phyloP scores from a whole-genome alignment of 208 protist genomes.

The Leptomonas pyrrhocoris region DNA sequence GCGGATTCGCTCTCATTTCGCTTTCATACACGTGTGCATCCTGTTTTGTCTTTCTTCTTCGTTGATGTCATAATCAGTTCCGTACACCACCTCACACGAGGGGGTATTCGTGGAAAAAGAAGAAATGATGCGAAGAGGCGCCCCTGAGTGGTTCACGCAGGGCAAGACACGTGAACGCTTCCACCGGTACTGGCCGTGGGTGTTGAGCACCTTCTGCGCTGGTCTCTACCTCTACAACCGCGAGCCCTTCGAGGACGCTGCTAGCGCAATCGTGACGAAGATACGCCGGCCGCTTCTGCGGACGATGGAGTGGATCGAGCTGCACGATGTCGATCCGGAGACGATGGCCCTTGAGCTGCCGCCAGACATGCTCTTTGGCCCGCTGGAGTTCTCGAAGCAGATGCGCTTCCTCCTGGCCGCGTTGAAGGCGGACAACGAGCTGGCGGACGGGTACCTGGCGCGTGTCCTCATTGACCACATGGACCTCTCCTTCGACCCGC shows the following conservation, averaged over 20 bases:
- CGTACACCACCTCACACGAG: too few species aligned
- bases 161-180: slow-evolving; percentile 80
- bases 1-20: too few species aligned
- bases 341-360: slow-evolving; percentile 89
- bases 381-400: slow-evolving; percentile 84
- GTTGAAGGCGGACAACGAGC: slow-evolving; percentile 86
- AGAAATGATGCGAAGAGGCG: slow-evolving; percentile 73
- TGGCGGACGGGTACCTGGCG: slow-evolving; percentile 88
- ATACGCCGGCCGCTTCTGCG: slow-evolving; percentile 81
- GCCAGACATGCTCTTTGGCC: slow-evolving; percentile 88
- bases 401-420: slow-evolving; percentile 90
- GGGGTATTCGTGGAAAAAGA: not conserved
- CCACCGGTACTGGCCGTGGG: slow-evolving; percentile 89
- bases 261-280: slow-evolving; percentile 69
- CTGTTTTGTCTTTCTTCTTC: too few species aligned
- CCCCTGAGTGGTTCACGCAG: slow-evolving; percentile 85
- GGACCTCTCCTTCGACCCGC: slow-evolving; percentile 86
- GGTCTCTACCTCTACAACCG: slow-evolving; percentile 85
- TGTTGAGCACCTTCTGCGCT: slow-evolving; percentile 73
- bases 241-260: slow-evolving; percentile 88
- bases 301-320: slow-evolving; percentile 90
- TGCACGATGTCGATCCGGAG: slow-evolving; percentile 89
- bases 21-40: too few species aligned
- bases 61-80: too few species aligned
- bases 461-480: slow-evolving; percentile 87